These are phyloP conservation scores for Ramularia collo-cygni DNA, from an alignment of 2,329 filamentous ascomycete genomes.

Conservation along the genomic window DNA sequence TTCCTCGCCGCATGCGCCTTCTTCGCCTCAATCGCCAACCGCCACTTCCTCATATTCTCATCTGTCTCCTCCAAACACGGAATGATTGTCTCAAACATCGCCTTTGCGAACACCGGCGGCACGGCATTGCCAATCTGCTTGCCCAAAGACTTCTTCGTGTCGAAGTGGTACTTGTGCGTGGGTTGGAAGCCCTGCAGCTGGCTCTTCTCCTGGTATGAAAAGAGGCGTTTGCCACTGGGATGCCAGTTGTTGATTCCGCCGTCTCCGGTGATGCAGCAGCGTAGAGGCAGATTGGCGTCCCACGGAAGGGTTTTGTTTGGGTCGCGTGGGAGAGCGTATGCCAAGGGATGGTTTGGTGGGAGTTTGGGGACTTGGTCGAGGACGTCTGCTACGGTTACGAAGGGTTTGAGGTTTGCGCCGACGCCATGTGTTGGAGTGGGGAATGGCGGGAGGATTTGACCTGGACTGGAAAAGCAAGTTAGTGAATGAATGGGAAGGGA, in stretches of 20 bases:
- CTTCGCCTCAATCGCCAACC: background rate
- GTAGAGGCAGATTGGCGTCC: conserved; percentile 43
- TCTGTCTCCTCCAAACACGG: conserved; percentile 12
- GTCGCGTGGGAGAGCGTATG: background rate
- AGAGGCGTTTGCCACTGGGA: conserved; percentile 55
- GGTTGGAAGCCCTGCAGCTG: conserved; percentile 63
- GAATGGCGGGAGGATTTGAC: conserved; percentile 61
- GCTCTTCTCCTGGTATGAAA: conserved; percentile 63
- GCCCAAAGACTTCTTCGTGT: conserved; percentile 34
- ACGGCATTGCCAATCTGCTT: conserved; percentile 76
- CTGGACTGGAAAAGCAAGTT: conserved; percentile 52
- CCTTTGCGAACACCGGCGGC: conserved; percentile 35
- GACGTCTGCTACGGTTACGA: conserved; percentile 37
- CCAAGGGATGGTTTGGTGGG: conserved; percentile 23
- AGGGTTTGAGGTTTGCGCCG: conserved; percentile 25
- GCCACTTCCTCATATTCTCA: conserved; percentile 5
- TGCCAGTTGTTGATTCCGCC: conserved; percentile 58
- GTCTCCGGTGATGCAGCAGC: conserved; percentile 55
- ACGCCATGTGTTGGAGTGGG: conserved; percentile 38
- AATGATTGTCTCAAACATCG: conserved; percentile 11
- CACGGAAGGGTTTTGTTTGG: conserved; percentile 27
- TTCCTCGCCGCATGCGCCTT: too few species aligned
- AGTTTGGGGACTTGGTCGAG: conserved; percentile 24
- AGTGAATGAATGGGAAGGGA: background rate
- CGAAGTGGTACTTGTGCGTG: conserved; percentile 49